These are phyloP conservation scores for Penicillium brasilianum DNA, from an alignment of 2,329 filamentous ascomycete species.

Conservation along the genomic window DNA sequence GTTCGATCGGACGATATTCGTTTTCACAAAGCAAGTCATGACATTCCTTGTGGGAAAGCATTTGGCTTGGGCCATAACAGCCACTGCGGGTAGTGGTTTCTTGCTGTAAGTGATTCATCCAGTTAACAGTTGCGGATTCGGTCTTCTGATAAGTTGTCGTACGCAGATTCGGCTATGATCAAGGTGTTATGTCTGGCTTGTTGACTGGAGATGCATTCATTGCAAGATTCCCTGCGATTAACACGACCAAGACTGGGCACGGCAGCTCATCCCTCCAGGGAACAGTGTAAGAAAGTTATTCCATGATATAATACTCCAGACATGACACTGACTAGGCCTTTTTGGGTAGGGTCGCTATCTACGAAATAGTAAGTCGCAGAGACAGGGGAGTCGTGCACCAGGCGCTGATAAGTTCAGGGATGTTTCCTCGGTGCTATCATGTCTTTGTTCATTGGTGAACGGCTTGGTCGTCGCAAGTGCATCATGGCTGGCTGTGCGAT, in stretches of 20 bases:
- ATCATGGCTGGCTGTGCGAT: conserved; percentile 51
- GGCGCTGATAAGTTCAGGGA: conserved; percentile 39
- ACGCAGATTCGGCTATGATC: conserved; percentile 44
- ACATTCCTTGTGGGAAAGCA: conserved; percentile 36
- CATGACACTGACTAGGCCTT: background rate
- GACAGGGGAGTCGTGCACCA: background rate
- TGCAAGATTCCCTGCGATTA: conserved; percentile 35
- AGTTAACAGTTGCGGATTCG: conserved; percentile 18
- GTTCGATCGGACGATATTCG: background rate
- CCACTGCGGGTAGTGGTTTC: conserved; percentile 50
- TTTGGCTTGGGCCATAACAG: conserved; percentile 51
- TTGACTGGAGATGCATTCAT: conserved; percentile 38
- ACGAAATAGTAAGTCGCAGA: conserved; percentile 43
- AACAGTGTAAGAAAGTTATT: conserved; percentile 40
- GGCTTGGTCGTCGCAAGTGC: conserved; percentile 54
- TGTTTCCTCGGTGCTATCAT: conserved; percentile 62
- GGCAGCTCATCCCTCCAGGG: conserved; percentile 53
- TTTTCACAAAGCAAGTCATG: conserved; percentile 14
- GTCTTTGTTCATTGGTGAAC: conserved; percentile 52
- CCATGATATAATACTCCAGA: background rate
- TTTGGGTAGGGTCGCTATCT: conserved; percentile 47
- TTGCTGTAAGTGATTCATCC: conserved; percentile 40
- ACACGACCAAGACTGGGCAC: conserved; percentile 38
- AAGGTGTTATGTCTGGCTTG: conserved; percentile 46
- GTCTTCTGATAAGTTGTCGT: conserved; percentile 12